phyloP scores from a whole-genome alignment of 805 yeast genomes.

The Ogataea trehalophila region DNA sequence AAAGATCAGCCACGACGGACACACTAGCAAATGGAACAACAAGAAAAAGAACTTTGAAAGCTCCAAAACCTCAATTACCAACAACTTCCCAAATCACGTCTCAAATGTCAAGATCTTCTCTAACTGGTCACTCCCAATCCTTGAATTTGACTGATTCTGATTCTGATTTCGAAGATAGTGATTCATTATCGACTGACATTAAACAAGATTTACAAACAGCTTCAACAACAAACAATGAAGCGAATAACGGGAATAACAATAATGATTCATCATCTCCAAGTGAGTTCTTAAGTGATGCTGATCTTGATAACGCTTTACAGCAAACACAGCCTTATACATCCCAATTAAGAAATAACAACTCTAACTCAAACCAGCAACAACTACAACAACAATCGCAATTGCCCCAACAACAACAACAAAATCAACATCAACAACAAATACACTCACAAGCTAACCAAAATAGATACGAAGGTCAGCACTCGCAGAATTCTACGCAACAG shows the following conservation, averaged over 20 bases:
- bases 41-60: constrained; percentile 12
- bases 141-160: constrained; percentile 7
- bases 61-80: constrained; percentile 7
- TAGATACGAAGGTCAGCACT: too few species aligned
- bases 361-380: neutral
- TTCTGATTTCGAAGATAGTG: constrained; percentile 15
- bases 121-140: neutral
- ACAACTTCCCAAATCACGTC: neutral
- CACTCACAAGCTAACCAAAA: neutral
- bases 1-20: neutral
- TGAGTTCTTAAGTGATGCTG: constrained; percentile 51
- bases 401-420: neutral
- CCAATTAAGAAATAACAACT: neutral
- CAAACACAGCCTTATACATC: constrained; percentile 15
- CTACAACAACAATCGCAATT: neutral
- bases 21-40: neutral
- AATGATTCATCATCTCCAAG: constrained; percentile 43
- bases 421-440: neutral
- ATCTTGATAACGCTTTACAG: constrained; percentile 38
- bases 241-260: neutral
- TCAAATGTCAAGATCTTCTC: neutral
- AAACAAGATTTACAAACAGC: constrained; percentile 7
- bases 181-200: constrained; percentile 10
- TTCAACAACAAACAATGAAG: neutral
- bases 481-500: neutral